Percentiles rank a stretch among this genome's conserved stretches.
phyloP scores from a whole-genome alignment of 2,329 filamentous ascomycete genomes.

The Epichloe sp. region DNA sequence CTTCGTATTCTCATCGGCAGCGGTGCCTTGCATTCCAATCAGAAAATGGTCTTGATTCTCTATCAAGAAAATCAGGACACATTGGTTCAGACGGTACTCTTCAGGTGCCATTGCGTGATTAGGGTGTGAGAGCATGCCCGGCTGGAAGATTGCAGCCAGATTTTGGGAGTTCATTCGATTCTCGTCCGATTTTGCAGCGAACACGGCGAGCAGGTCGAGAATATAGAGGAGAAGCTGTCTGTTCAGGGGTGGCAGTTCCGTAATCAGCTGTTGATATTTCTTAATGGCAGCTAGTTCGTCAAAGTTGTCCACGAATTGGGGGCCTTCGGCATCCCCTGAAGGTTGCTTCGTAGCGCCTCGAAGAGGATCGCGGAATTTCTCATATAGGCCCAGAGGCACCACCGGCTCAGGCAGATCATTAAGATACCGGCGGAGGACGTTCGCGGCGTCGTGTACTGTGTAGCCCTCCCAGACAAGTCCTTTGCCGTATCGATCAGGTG shows the following conservation, averaged over 20 bases:
- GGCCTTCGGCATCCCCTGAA: conserved; percentile 53
- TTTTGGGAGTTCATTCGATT: conserved; percentile 97
- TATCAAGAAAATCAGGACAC: conserved; percentile 93
- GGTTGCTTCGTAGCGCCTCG: conserved; percentile 58
- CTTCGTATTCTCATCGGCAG: conserved; percentile 70
- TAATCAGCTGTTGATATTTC: conserved; percentile 81
- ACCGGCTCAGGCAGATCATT: conserved; percentile 96
- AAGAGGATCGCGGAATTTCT: conserved; percentile 77
- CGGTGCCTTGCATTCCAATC: conserved; percentile 97
- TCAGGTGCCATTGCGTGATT: conserved; percentile 88
- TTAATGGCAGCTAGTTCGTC: conserved; percentile 59
- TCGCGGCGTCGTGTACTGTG: conserved; percentile 95
- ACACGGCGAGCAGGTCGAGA: conserved; percentile 87
- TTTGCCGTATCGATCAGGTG: conserved; percentile 90
- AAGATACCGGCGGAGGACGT: conserved; percentile 86
- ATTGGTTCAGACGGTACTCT: conserved; percentile 91
- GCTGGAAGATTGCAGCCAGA: conserved; percentile 92
- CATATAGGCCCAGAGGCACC: conserved; percentile 86
- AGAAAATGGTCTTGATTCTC: conserved; percentile 98
- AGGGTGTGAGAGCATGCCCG: conserved; percentile 88
- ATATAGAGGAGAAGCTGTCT: conserved; percentile 91
- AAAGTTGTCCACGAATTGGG: conserved; percentile 53
- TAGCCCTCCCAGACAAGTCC: conserved; percentile 95
- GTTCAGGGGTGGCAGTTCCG: conserved; percentile 82
- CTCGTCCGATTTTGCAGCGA: conserved; percentile 89